phyloP scores from a whole-genome alignment of 129 eudicot species.

The Smallanthus sonchifolius region DNA sequence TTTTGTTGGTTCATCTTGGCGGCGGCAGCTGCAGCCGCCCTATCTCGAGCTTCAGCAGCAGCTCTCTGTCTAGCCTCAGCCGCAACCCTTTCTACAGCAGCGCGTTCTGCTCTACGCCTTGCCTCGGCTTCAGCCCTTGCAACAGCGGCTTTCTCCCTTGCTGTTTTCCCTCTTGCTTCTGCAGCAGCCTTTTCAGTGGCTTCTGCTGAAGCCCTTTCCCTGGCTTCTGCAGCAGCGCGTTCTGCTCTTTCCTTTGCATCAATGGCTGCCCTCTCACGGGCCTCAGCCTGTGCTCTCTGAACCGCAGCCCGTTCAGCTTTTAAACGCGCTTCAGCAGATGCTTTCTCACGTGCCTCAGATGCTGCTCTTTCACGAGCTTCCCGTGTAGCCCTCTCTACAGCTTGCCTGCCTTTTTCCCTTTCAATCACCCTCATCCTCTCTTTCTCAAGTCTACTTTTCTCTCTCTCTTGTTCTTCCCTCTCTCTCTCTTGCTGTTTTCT shows the following conservation, averaged over 20 bases:
- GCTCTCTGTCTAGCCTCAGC: slow-evolving; percentile 86
- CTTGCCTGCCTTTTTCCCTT: slow-evolving; percentile 63
- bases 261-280: slow-evolving; percentile 94
- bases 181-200: slow-evolving; percentile 45
- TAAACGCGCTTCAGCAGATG: slow-evolving; percentile 76
- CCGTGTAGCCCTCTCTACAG: slow-evolving; percentile 83
- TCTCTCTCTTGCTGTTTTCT: slow-evolving; percentile 37
- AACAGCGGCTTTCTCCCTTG: slow-evolving; percentile 62
- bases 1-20: slow-evolving; percentile 75
- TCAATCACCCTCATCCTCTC: not conserved
- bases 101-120: slow-evolving; percentile 72
- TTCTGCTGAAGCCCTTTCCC: slow-evolving; percentile 67
- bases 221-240: slow-evolving; percentile 85
- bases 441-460: slow-evolving; percentile 32
- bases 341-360: slow-evolving; percentile 62
- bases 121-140: slow-evolving; percentile 74
- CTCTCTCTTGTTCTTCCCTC: slow-evolving; percentile 46
- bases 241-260: slow-evolving; percentile 93
- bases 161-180: slow-evolving; percentile 63
- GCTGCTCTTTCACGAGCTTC: slow-evolving; percentile 94
- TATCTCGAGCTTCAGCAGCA: slow-evolving; percentile 70
- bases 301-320: slow-evolving; percentile 79
- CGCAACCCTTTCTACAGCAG: slow-evolving; percentile 70
- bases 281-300: slow-evolving; percentile 95
- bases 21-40: slow-evolving; percentile 60